Percentiles rank a stretch among this genome's conserved stretches.
Conservation (phyloP, 768 basidiomycete species). For the Naganishia vishniacii region DNA sequence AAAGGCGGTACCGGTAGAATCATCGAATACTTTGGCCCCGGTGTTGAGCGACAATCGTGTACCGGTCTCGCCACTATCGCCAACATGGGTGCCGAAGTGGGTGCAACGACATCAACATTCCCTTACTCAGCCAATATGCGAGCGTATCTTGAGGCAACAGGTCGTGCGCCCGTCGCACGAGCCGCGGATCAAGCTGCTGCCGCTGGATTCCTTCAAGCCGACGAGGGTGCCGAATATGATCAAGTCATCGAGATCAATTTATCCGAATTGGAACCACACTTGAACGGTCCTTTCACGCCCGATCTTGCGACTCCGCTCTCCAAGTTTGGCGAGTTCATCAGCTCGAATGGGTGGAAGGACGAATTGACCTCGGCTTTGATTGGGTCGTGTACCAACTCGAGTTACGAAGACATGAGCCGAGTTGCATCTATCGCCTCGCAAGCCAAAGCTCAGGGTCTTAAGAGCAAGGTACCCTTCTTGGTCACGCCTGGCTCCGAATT, state of each 20-base stretch:
- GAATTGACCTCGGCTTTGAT: slow-evolving; percentile 90
- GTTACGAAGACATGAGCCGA: slow-evolving; percentile 80
- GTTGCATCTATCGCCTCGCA: slow-evolving; percentile 87
- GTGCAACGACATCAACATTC: slow-evolving; percentile 97
- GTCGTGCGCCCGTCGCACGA: slow-evolving; percentile 73
- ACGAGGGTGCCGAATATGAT: slow-evolving; percentile 86
- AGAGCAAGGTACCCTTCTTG: slow-evolving; percentile 56
- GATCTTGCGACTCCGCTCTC: slow-evolving; percentile 92
- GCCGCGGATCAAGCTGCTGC: slow-evolving; percentile 79
- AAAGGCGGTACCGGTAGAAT: slow-evolving; percentile 96
- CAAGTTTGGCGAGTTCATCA: slow-evolving; percentile 71
- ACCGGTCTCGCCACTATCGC: slow-evolving; percentile 93
- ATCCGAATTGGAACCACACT: slow-evolving; percentile 79
- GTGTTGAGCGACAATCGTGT: slow-evolving; percentile 80
- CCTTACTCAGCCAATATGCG: slow-evolving; percentile 89
- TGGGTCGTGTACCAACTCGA: slow-evolving; percentile 98
- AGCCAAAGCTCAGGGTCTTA: slow-evolving; percentile 75
- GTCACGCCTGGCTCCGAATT: slow-evolving; percentile 62
- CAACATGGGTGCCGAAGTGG: slow-evolving; percentile 99
- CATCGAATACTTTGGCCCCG: slow-evolving; percentile 93
- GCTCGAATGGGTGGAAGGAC: slow-evolving; percentile 78
- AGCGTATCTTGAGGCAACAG: slow-evolving; percentile 81
- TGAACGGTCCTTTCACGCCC: slow-evolving; percentile 97
- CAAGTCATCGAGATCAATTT: slow-evolving; percentile 88
- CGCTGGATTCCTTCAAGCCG: slow-evolving; percentile 71